phyloP scores from a whole-genome alignment of 805 yeast genomes.

The Candida broadrunensis region DNA sequence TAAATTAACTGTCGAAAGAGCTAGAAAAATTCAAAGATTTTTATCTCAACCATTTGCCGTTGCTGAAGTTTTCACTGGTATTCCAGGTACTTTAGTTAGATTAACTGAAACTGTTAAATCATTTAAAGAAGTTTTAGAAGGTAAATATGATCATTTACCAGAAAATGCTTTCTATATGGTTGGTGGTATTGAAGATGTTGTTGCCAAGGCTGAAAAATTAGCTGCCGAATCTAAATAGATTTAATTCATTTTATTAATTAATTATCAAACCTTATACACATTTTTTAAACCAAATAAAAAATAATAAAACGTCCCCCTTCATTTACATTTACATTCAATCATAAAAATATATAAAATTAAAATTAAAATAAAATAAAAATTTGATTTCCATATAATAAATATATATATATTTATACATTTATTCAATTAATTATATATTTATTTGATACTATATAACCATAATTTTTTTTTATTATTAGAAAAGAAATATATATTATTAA shows the following conservation, averaged over 20 bases:
- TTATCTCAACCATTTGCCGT: constrained; percentile 99
- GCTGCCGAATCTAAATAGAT: constrained; percentile 83
- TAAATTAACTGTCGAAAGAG: constrained; percentile 99
- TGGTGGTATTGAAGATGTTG: constrained; percentile 98
- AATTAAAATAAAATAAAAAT: too few relatives aligned
- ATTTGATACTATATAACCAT: too few relatives aligned
- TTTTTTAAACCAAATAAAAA: neutral
- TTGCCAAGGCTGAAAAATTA: constrained; percentile 98
- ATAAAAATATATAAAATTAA: too few relatives aligned
- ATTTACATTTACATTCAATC: too few relatives aligned
- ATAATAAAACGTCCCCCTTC: too few relatives aligned
- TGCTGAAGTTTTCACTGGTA: constrained; percentile 99
- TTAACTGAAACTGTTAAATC: constrained; percentile 92
- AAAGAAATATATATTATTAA: too few relatives aligned
- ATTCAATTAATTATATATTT: too few relatives aligned
- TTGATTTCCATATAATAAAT: too few relatives aligned
- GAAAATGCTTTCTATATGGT: constrained; percentile 99
- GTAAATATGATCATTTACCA: constrained; percentile 98
- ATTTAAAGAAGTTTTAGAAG: constrained; percentile 95
- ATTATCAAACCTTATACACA: too few relatives aligned
- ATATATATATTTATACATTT: too few relatives aligned
- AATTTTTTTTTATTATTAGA: too few relatives aligned
- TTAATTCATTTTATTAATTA: too few relatives aligned
- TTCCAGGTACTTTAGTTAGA: constrained; percentile 96
- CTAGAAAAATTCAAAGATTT: constrained; percentile 99